Percentiles rank a stretch among this genome's conserved stretches.
These are phyloP conservation scores for Phlyctochytrium planicorne DNA, from an alignment of 192 early-diverging fungal genomes.

Conservation along the genomic window DNA sequence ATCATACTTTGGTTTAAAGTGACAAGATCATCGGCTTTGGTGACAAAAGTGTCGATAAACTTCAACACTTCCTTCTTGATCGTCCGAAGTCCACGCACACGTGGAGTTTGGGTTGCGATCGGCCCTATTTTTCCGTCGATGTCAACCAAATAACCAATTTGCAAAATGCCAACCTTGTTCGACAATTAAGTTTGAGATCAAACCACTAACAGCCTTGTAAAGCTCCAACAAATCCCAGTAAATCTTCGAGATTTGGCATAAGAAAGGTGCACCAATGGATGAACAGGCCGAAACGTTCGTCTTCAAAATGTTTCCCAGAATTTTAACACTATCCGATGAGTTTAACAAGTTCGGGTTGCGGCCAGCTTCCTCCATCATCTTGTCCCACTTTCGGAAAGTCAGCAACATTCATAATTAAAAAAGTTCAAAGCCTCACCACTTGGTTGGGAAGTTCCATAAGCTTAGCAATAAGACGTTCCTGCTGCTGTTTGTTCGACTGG, in stretches of 20 bases:
- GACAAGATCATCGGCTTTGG: slow-evolving; percentile 81
- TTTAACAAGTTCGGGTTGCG: slow-evolving; percentile 69
- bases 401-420: neutral
- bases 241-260: slow-evolving; percentile 84
- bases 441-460: slow-evolving; percentile 89
- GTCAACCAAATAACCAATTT: slow-evolving; percentile 9
- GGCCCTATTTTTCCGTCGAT: slow-evolving; percentile 44
- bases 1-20: slow-evolving; percentile 82
- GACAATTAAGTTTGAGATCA: slow-evolving; percentile 79
- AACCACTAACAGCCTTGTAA: slow-evolving; percentile 83
- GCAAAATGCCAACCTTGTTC: slow-evolving; percentile 52
- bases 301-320: slow-evolving; percentile 90
- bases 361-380: slow-evolving; percentile 68
- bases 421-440: slow-evolving; percentile 49
- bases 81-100: slow-evolving; percentile 84
- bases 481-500: slow-evolving; percentile 73
- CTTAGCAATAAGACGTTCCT: slow-evolving; percentile 79
- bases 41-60: slow-evolving; percentile 91
- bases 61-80: slow-evolving; percentile 96
- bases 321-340: slow-evolving; percentile 77
- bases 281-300: slow-evolving; percentile 91
- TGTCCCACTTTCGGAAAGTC: slow-evolving; percentile 92
- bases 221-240: slow-evolving; percentile 89
- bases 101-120: slow-evolving; percentile 89
- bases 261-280: slow-evolving; percentile 85